Conservation (phyloP, 2,329 filamentous ascomycete genomes). For the Claviceps quebecensis region DNA sequence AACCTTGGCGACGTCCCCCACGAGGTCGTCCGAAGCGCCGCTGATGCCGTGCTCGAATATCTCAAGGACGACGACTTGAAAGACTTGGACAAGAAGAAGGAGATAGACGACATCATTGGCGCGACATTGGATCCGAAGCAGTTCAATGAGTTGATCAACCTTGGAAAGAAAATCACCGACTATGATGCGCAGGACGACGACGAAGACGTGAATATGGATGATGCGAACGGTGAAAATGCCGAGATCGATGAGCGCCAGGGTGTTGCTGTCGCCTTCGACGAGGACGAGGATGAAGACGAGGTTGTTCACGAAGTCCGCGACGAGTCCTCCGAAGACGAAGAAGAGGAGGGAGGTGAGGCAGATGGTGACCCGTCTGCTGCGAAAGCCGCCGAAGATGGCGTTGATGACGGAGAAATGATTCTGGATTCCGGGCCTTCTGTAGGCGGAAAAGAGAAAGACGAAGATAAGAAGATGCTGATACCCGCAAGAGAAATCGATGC, state of each 20-base stretch:
- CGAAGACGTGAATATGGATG: slow-evolving; percentile 64
- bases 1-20: slow-evolving; percentile 87
- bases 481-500: slow-evolving; percentile 86
- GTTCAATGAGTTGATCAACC: slow-evolving; percentile 91
- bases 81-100: slow-evolving; percentile 96
- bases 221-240: slow-evolving; percentile 47
- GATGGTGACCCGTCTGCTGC: slow-evolving; percentile 21
- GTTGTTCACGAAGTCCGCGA: slow-evolving; percentile 80
- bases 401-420: slow-evolving; percentile 68
- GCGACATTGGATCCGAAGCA: slow-evolving; percentile 69
- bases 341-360: slow-evolving; percentile 36
- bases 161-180: slow-evolving; percentile 97
- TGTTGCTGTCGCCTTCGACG: slow-evolving; percentile 94
- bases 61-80: slow-evolving; percentile 93
- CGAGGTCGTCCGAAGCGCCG: slow-evolving; percentile 82
- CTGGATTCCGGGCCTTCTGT: slow-evolving; percentile 52
- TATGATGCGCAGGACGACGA: slow-evolving; percentile 96
- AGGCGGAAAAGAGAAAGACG: slow-evolving; percentile 27
- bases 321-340: slow-evolving; percentile 70
- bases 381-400: slow-evolving; percentile 26
- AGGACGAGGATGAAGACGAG: slow-evolving; percentile 69
- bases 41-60: slow-evolving; percentile 79
- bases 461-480: slow-evolving; percentile 46
- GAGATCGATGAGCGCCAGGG: slow-evolving; percentile 91
- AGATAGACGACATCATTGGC: slow-evolving; percentile 89